A percentile compares a stretch with the other conserved stretches of the same genome.
Conservation (phyloP, 305 asterid species). For the Fraxinus nigra region DNA sequence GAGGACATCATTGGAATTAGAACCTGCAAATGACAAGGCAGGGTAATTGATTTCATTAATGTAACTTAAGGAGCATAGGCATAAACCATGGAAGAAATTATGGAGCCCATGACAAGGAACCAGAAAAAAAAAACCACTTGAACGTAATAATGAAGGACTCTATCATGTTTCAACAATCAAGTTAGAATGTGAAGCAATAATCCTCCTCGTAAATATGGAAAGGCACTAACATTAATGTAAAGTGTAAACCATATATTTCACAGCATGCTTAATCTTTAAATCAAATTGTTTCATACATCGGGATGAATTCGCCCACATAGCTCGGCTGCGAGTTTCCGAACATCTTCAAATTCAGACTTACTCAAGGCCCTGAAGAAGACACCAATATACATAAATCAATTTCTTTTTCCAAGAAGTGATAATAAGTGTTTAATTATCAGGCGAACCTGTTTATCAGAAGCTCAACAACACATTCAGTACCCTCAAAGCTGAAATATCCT, state of each 20-base stretch:
- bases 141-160: background rate
- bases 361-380: conserved; percentile 60
- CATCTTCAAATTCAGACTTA: conserved; percentile 78
- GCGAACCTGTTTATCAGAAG: conserved; percentile 68
- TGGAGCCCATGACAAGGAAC: background rate
- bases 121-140: background rate
- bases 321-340: conserved; percentile 90
- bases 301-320: conserved; percentile 93
- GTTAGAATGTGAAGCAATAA: background rate
- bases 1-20: conserved; percentile 67
- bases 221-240: background rate
- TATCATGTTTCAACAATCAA: background rate
- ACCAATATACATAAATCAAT: conserved; percentile 18
- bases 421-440: conserved; percentile 9
- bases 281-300: conserved; percentile 39
- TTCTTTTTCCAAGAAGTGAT: conserved; percentile 10
- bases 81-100: background rate
- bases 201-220: background rate
- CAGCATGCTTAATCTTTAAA: conserved; percentile 15
- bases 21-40: conserved; percentile 51
- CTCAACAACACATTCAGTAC: conserved; percentile 55
- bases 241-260: conserved; percentile 1
- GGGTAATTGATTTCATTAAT: conserved; percentile 9
- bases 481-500: conserved; percentile 33
- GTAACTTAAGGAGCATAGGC: conserved; percentile 3